Conservation (phyloP, 2,329 filamentous ascomycete genomes). For the Nemania sp. region DNA sequence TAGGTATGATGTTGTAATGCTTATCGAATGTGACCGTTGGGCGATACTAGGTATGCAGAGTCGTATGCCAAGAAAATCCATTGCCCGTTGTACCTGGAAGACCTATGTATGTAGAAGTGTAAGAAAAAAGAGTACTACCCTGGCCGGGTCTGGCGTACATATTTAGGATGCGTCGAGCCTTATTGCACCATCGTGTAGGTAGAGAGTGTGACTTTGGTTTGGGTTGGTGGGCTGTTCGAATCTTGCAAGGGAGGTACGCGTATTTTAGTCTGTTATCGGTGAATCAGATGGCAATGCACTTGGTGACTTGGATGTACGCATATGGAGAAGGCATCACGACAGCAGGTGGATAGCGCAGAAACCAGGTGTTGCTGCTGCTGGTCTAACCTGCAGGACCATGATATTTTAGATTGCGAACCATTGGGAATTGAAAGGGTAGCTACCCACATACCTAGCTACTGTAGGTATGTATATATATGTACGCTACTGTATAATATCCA, state of each 20-base stretch:
- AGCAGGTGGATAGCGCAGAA: conserved; percentile 7
- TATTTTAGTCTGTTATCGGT: conserved; percentile 9
- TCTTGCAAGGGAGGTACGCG: not conserved
- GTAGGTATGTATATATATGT: not conserved
- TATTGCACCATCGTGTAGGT: conserved; percentile 3
- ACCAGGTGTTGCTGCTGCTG: no score
- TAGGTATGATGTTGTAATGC: not conserved
- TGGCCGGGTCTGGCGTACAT: no score
- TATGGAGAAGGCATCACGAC: conserved; percentile 7
- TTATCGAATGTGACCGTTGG: conserved; percentile 19
- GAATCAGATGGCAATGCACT: conserved; percentile 8
- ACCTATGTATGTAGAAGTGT: not conserved
- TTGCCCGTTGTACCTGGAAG: not conserved
- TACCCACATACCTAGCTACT: not conserved
- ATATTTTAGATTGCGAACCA: conserved; percentile 27
- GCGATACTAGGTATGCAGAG: not conserved
- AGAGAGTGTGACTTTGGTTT: not conserved
- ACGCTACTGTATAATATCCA: not conserved
- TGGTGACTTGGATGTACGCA: no score
- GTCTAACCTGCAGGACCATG: conserved; percentile 27
- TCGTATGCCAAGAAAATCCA: conserved; percentile 10
- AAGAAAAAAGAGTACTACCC: no score
- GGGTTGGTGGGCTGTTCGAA: not conserved
- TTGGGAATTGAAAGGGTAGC: not conserved
- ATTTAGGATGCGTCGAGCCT: not conserved